Evolutionary conservation across 768 basidiomycete species (phyloP).

Genomic region (Gelatoporia subvermispora): DNA sequence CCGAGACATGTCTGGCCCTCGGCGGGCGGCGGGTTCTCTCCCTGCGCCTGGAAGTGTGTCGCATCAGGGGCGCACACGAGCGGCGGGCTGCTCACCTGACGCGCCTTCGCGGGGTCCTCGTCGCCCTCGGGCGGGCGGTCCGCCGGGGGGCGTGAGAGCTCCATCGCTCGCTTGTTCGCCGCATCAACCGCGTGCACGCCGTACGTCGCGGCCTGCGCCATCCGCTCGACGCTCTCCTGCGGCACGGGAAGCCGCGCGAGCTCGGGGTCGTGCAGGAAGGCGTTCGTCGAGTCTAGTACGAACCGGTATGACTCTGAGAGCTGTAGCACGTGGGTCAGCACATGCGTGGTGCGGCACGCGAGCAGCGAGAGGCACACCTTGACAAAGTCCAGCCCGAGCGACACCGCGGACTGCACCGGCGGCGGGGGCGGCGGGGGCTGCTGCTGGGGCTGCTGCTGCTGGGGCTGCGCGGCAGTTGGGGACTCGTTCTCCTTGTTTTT

Average conservation of each 20-base stretch:
- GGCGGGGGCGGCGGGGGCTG: constrained; percentile 27
- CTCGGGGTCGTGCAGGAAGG: constrained; percentile 21
- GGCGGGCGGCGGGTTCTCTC: constrained; percentile 37
- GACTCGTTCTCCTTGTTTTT: constrained; percentile 10
- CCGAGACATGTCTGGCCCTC: constrained; percentile 77
- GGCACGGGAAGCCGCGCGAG: constrained; percentile 21
- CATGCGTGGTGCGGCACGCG: background rate
- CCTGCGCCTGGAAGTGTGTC: constrained; percentile 21
- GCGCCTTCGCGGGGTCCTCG: constrained; percentile 14
- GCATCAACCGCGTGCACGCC: constrained; percentile 43
- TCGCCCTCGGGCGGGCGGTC: constrained; percentile 21
- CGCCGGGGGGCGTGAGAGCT: constrained; percentile 10
- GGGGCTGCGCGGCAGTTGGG: constrained; percentile 21
- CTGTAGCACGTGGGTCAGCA: constrained; percentile 19
- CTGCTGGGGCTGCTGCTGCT: constrained; percentile 18
- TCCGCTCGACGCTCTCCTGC: constrained; percentile 36
- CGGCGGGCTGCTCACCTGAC: constrained; percentile 19
- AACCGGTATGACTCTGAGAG: constrained; percentile 40
- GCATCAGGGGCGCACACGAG: background rate
- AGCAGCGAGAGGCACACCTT: constrained; percentile 31
- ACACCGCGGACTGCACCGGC: constrained; percentile 16
- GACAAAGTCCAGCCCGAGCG: constrained; percentile 34
- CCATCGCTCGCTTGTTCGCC: constrained; percentile 13
- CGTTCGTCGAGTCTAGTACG: constrained; percentile 36
- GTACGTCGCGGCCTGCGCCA: constrained; percentile 39